Evolutionary conservation across 306 rosid species (phyloP).

Genomic region (Quercus bicolor): DNA sequence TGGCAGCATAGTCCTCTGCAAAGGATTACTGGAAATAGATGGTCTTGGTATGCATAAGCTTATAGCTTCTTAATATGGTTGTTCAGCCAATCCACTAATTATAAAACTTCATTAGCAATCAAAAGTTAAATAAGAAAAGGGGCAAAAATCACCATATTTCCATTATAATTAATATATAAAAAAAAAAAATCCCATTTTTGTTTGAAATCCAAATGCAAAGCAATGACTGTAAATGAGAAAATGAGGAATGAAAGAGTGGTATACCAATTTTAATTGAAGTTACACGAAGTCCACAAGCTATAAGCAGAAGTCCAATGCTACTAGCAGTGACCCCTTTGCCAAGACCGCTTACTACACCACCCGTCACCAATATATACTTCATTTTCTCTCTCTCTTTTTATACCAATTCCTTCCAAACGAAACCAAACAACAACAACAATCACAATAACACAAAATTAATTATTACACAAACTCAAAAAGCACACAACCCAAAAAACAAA

Average conservation of each 20-base stretch:
- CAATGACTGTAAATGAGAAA: background rate
- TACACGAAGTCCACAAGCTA: conserved; percentile 82
- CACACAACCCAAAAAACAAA: conserved; percentile 12
- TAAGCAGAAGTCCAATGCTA: conserved; percentile 73
- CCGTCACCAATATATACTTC: conserved; percentile 90
- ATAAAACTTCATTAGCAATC: background rate
- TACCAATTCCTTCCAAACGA: conserved; percentile 1
- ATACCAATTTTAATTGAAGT: conserved; percentile 90
- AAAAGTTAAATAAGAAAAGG: background rate
- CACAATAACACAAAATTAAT: background rate
- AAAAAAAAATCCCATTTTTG: background rate
- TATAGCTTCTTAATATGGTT: background rate
- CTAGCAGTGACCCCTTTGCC: conserved; percentile 95
- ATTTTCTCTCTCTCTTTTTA: conserved; percentile 29
- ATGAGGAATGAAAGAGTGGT: background rate
- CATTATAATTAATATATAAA: background rate
- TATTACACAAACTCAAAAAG: conserved; percentile 18
- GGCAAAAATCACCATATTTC: background rate
- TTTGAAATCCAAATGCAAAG: background rate
- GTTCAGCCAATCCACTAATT: background rate
- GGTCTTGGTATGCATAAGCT: background rate
- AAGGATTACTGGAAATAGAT: no score
- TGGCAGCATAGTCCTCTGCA: no score
- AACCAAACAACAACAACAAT: conserved; percentile 26
- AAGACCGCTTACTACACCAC: conserved; percentile 95